Evolutionary conservation across 768 basidiomycete species (phyloP).

Genomic region (Termitomyces sp.): DNA sequence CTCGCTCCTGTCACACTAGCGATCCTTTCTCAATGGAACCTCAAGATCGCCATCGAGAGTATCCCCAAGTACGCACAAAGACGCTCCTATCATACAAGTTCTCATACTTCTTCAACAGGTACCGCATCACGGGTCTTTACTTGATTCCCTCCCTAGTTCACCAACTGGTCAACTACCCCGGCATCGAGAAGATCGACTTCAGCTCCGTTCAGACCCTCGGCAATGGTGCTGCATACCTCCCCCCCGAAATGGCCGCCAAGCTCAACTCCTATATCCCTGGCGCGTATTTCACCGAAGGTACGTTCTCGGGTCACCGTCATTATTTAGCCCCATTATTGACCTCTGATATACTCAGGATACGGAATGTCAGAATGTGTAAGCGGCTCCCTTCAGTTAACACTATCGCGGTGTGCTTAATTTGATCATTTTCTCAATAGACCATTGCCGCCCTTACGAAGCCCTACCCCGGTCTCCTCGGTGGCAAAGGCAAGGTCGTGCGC

Average conservation of each 20-base stretch:
- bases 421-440: conserved; percentile 37
- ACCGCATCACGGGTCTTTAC: conserved; percentile 43
- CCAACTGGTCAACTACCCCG: conserved; percentile 59
- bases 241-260: conserved; percentile 46
- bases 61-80: conserved; percentile 55
- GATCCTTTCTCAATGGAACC: conserved; percentile 60
- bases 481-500: conserved; percentile 32
- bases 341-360: conserved; percentile 42
- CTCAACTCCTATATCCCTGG: conserved; percentile 34
- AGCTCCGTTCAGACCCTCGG: conserved; percentile 40
- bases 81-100: background rate
- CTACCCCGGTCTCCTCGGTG: conserved; percentile 39
- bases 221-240: conserved; percentile 68
- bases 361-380: conserved; percentile 70
- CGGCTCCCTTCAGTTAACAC: background rate
- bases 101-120: conserved; percentile 32
- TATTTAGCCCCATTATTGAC: background rate
- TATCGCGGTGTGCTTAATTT: background rate
- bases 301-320: conserved; percentile 1
- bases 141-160: conserved; percentile 65
- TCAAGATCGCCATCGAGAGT: conserved; percentile 42
- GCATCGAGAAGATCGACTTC: conserved; percentile 45
- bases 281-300: conserved; percentile 43
- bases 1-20: conserved; percentile 44
- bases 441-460: conserved; percentile 46